These are phyloP conservation scores for Daldinia bambusicola DNA, from an alignment of 495 filamentous ascomycete genomes.

Conservation along the genomic window DNA sequence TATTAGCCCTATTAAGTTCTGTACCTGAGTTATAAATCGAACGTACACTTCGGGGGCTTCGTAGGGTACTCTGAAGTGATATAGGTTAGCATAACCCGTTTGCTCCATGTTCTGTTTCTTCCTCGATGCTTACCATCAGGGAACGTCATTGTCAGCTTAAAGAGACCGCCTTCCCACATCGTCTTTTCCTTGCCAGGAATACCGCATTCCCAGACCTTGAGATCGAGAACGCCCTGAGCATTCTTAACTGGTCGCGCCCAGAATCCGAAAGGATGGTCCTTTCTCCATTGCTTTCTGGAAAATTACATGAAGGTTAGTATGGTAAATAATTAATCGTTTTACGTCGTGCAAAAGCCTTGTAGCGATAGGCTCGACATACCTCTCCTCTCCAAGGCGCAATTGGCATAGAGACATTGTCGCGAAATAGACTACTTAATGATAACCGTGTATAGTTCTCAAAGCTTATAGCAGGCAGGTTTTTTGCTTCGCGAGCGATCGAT, in stretches of 20 bases:
- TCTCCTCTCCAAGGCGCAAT: constrained; percentile 90
- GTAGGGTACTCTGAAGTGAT: constrained; percentile 86
- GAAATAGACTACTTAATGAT: constrained; percentile 2
- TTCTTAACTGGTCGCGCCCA: constrained; percentile 88
- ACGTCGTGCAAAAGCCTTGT: not conserved
- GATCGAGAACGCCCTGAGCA: constrained; percentile 80
- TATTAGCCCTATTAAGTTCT: constrained; percentile 42
- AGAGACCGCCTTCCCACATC: constrained; percentile 94
- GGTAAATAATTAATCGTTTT: not conserved
- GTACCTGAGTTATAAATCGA: not conserved
- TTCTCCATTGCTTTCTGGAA: constrained; percentile 91
- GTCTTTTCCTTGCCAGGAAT: constrained; percentile 96
- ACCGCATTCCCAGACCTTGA: constrained; percentile 96
- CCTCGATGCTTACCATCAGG: constrained; percentile 80
- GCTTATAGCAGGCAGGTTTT: not conserved
- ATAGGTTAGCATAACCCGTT: constrained; percentile 38
- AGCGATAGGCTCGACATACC: constrained; percentile 62
- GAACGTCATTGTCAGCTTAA: constrained; percentile 92
- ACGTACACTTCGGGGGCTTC: constrained; percentile 96
- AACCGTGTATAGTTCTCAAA: not conserved
- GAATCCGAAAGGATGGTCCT: constrained; percentile 98
- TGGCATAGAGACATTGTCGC: constrained; percentile 83
- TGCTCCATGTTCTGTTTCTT: constrained; percentile 5
- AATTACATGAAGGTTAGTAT: constrained; percentile 24
- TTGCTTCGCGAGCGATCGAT: not conserved